A percentile compares a stretch with the other conserved stretches of the same genome.
These are phyloP conservation scores for Allium cepa DNA, from an alignment of 106 monocot genomes.

Conservation along the genomic window DNA sequence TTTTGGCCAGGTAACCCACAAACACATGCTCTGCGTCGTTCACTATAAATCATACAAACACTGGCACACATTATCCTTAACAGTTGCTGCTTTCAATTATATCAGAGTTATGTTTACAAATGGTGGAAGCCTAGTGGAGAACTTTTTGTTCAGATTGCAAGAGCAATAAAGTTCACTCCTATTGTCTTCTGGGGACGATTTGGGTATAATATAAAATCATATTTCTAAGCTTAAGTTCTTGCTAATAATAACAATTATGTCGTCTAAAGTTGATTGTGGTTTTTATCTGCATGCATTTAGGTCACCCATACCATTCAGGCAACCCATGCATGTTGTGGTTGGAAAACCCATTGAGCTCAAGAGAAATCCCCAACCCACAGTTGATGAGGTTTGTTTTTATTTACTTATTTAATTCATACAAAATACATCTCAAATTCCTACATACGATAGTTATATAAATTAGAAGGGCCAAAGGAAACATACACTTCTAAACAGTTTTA, in stretches of 20 bases:
- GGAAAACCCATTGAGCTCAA: constrained; percentile 71
- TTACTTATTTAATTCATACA: too few relatives aligned
- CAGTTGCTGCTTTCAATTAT: neutral
- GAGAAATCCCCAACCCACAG: constrained; percentile 60
- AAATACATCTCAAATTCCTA: too few relatives aligned
- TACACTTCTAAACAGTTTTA: too few relatives aligned
- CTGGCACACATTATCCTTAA: neutral
- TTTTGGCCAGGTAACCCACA: constrained; percentile 76
- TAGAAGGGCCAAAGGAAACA: too few relatives aligned
- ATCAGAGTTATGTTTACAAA: constrained; percentile 40
- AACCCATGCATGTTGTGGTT: constrained; percentile 85
- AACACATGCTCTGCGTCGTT: neutral
- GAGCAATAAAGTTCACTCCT: constrained; percentile 10
- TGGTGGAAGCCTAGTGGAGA: constrained; percentile 77
- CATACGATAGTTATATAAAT: too few relatives aligned
- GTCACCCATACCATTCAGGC: constrained; percentile 68
- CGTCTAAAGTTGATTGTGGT: too few relatives aligned
- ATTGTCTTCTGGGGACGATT: constrained; percentile 27
- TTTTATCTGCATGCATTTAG: constrained; percentile 21
- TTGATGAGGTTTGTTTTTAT: constrained; percentile 53
- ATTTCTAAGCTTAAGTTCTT: neutral
- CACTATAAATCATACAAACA: neutral
- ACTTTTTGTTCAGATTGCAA: constrained; percentile 42
- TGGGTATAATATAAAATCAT: neutral
- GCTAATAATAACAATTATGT: too few relatives aligned